Conservation (phyloP, 305 asterid species). For the Fraxinus baroniana region DNA sequence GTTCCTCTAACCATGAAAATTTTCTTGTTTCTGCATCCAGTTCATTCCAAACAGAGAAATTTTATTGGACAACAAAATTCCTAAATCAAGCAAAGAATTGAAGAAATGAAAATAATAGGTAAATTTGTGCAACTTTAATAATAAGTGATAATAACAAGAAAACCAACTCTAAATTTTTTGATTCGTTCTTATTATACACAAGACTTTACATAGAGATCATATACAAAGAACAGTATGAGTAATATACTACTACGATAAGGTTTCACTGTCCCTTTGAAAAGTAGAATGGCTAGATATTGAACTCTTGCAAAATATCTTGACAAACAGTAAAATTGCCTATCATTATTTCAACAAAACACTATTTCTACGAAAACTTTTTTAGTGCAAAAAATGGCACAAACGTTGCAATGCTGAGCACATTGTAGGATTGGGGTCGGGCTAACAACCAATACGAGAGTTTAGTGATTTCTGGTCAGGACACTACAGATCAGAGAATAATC, state of each 20-base stretch:
- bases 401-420: not conserved
- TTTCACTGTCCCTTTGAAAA: not conserved
- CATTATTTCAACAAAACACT: not conserved
- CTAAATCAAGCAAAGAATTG: not conserved
- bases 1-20: not conserved
- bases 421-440: not conserved
- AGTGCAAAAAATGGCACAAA: not conserved
- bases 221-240: not conserved
- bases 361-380: not conserved
- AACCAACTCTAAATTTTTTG: not conserved
- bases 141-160: not conserved
- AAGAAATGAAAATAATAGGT: not conserved
- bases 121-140: not conserved
- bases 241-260: not conserved
- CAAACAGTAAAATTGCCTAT: not conserved
- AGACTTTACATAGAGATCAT: not conserved
- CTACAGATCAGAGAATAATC: not conserved
- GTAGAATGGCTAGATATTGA: not conserved
- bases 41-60: not conserved
- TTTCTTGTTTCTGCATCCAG: not conserved
- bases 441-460: not conserved
- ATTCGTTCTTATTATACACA: not conserved
- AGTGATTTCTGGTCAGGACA: not conserved
- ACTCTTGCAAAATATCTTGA: not conserved
- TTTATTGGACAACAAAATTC: not conserved